Evolutionary conservation across 179 eudicot species (phyloP), one percentile per base, ranked within the genome.

Genomic region (Spinacia oleracea): DNA sequence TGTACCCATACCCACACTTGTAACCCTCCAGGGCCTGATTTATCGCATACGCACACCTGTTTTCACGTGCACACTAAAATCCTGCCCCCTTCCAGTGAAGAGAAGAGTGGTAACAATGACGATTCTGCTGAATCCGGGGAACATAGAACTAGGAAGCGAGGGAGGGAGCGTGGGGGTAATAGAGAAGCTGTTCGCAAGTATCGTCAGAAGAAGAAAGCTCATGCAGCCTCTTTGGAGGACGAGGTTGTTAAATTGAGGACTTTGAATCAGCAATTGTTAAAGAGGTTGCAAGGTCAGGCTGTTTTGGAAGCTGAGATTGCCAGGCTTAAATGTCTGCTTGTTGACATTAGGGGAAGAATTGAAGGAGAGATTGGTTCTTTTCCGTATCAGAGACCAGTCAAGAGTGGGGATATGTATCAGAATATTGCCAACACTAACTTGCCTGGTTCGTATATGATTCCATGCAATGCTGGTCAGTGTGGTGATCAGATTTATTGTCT

Each of bases 351-450:
- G 84, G 98, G 99, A 48, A 87, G 99, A 74, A 92, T 96, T 67
- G 99, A 96, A 84, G 99, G 98, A 63, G 99, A 96, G 85, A 94
- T 96, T 68, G 98, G 98, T 21, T 80, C 92, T 25, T 96, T 96
- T 81, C 99, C 99, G 18, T 96, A 96, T 84, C 96, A 94, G 75
- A 96, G 85, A 83, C 78, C 91, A 1, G 85, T 76, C 38, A 93
- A 84, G 79, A 78, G 80, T 83, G 89, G 81, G 50, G 88, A 88
- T 79, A 70, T 81, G 75, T 88, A 87, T 85, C 89, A 81, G 72
- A 89, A 81, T 63, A 27, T 84, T 45, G 74, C 69, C 74, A 89
- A 79, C 81, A 63, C 87, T 29, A 83, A 74, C 68, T 38, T 83
- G 56, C 86, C 90, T 48, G 89, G 92, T 53, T 86, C 89, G 18